Base-by-base conservation (phyloP, 2,329 filamentous ascomycete species). In the Aspergillus sp. region DNA sequence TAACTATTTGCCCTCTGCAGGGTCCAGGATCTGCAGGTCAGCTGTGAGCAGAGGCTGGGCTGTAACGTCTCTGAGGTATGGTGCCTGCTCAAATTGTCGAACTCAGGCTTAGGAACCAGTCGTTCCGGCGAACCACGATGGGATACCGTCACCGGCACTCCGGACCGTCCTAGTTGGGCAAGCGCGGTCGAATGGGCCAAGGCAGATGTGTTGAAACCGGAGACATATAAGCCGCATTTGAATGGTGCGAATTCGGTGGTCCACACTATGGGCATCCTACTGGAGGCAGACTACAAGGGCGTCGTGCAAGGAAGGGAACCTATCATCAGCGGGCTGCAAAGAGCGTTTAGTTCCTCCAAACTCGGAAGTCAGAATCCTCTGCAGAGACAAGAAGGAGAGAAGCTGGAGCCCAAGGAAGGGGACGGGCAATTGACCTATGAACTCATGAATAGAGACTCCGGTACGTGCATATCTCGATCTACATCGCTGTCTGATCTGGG, bases 211-310 rank as follows among this genome's bases (percentile, higher is more conserved):
- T 75, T 98, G 40, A 75, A 81, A 39, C 89, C 91, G 1, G 67
- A 74, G 1, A 82, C 82, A 12, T 98, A 95, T 64, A 75, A 74
- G 6, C 67, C 80, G 1, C 74, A 89, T 29, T 75, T 98, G 40
- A 73, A 76, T 45, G 76, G 74, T 35, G 84, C 86, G 40, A 77
- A 86, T 57, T 88, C 79, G 35, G 88, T 96, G 15, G 81, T 98
- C 29, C 91, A 98, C 69, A 86, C 74, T 52, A 88, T 96, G 81
- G 91, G 91, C 7, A 95, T 98, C 49, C 72, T 98, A 12, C 75
- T 98, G 7, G 91, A 98, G 67, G 86, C 88, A 30, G 91, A 98
- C 67, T 98, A 98, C 75, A 98, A 98, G 64, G 83, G 82, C 46
- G 80, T 94, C 11, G 57, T 98, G 15, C 80, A 78, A 13, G 91